Evolutionary conservation across 2,329 filamentous ascomycete genomes (phyloP).

Genomic region (Alternaria sp.): DNA sequence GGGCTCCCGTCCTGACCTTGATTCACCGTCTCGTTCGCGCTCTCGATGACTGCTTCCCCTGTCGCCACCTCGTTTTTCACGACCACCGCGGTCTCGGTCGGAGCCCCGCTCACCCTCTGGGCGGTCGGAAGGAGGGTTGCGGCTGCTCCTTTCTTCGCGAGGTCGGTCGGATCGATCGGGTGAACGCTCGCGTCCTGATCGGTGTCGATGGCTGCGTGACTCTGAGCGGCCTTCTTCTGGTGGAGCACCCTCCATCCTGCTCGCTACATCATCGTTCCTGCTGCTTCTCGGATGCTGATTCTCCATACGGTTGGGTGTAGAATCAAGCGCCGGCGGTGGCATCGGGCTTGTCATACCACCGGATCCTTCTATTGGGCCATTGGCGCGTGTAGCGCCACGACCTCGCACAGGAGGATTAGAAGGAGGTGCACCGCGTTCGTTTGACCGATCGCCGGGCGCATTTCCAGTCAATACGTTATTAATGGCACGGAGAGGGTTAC

Average conservation of each 20-base stretch:
- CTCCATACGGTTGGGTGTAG: constrained; percentile 38
- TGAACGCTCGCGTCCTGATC: constrained; percentile 39
- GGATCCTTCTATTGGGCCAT: constrained; percentile 27
- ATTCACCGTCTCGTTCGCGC: constrained; percentile 28
- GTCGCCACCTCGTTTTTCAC: constrained; percentile 40
- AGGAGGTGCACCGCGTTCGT: constrained; percentile 21
- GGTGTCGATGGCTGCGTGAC: constrained; percentile 40
- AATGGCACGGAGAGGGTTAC: constrained; percentile 38
- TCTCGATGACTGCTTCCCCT: constrained; percentile 33
- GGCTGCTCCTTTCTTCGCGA: constrained; percentile 37
- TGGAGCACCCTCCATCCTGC: constrained; percentile 27
- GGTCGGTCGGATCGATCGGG: constrained; percentile 36
- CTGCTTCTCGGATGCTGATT: constrained; percentile 31
- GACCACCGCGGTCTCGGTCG: constrained; percentile 38
- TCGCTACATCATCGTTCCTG: constrained; percentile 27
- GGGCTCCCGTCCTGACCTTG: constrained; percentile 22
- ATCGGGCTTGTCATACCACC: constrained; percentile 30
- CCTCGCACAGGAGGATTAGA: constrained; percentile 42
- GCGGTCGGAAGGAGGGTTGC: constrained; percentile 30
- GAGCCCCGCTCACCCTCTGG: constrained; percentile 33
- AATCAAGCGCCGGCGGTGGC: constrained; percentile 36
- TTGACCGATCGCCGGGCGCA: constrained; percentile 33
- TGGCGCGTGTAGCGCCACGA: constrained; percentile 42
- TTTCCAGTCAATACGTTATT: constrained; percentile 44
- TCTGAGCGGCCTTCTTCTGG: constrained; percentile 41